Evolutionary conservation across 768 basidiomycete species (phyloP), one percentile per base, ranked within the genome.

Genomic region (Russula virescens): DNA sequence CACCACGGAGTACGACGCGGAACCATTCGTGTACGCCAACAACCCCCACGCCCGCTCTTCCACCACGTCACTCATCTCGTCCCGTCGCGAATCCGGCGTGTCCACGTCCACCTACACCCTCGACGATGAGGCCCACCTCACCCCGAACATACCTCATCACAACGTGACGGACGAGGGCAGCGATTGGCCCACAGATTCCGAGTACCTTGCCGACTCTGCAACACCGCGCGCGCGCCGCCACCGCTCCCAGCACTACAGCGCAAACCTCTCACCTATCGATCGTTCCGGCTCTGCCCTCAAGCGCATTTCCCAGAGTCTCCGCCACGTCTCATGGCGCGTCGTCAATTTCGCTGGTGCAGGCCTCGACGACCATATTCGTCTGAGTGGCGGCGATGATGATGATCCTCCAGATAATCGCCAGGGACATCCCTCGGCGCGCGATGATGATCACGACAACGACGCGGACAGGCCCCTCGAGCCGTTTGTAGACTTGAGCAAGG

Each of bases 241-340:
- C 57, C 74, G 76, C 31, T 80, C 80, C 0, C 65, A 79, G 58
- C 81, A 83, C 13, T 87, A 88, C 68, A 81, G 77, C 64, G 64
- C 76, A 0, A 72, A 80, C 0, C 76, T 83, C 8, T 86, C 86
- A 0, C 84, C 88, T 1, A 70, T 89, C 26, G 82, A 82, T 63
- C 83, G 78, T 66, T 83, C 86, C 2, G 81, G 83, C 2, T 79
- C 81, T 0, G 83, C 81, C 11, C 74, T 90, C 52, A 82, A 80
- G 68, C 75, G 78, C 31, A 79, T 88, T 31, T 83, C 83, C 18
- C 77, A 78, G 60, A 83, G 77, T 60, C 64, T 91, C 7, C 79
- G 81, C 14, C 78, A 87, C 23, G 84, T 85, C 53, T 90, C 88
- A 11, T 71, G 87, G 62, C 85, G 92, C 18, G 90, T 94, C n/a